Base-by-base conservation (phyloP, 1,284 basidiomycete species). In the Ceratobasidium sp. region DNA sequence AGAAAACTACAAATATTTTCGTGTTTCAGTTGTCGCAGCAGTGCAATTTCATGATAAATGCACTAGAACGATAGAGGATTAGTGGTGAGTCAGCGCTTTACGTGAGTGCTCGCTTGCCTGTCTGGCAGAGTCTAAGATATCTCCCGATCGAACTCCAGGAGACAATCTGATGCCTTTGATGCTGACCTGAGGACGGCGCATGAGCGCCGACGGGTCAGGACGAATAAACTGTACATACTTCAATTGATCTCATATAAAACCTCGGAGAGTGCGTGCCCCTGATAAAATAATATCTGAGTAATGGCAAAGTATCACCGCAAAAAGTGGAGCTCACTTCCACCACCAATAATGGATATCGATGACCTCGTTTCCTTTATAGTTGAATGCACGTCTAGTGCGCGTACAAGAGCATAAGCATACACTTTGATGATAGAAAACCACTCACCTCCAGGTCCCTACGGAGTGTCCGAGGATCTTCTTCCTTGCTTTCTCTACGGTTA, bases 381-480 rank as follows among this genome's bases (percentile, higher is more conserved):
- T 59, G 19, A n/a, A 59, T 19, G 33, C 19, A 11, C 57, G 57
- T 41, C 57, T 59, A 22, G 19, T n/a, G 15, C 41, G 14, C 22
- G 41, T 7, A 2, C 9, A 59, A 22, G n/a, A 22, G n/a, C 27
- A 9, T n/a, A 22, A 8, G 24, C 19, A 22, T 22, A 9, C 51
- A n/a, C 51, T 22, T 31, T n/a, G 33, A 24, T 29, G 33, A 19
- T 6, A 6, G 1, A 22, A 36, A 22, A n/a, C 6, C 19, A 9
- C 63, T 8, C 33, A 65, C 63, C 63, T 65, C 63, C 63, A 65
- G 11, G n/a, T 33, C 9, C 63, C 63, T 1, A 29, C 15, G n/a
- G 27, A 65, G 17, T 65, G 19, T 14, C 63, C 48, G 15, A 65
- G n/a, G 17, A 48, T 65, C 8, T 65, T 65, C 63, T 65, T 65